A percentile compares a stretch with the other conserved stretches of the same genome.
Evolutionary conservation across 306 rosid species (phyloP).

Genomic region (Inga laurina): DNA sequence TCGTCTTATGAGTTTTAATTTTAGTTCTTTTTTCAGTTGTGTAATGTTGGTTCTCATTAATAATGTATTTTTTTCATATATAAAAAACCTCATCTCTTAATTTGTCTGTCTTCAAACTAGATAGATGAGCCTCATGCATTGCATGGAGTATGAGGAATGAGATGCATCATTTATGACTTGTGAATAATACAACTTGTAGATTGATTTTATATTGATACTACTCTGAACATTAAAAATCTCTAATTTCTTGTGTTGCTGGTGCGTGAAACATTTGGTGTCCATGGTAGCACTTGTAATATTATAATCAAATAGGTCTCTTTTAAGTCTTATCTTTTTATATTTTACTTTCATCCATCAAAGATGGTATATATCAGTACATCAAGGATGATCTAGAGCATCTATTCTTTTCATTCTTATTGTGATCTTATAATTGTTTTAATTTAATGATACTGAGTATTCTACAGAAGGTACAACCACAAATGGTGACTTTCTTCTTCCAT

Average conservation of each 20-base stretch:
- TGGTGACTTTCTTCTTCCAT: conserved; percentile 88
- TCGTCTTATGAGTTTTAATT: background rate
- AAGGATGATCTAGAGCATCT: conserved; percentile 9
- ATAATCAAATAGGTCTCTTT: background rate
- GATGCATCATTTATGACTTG: background rate
- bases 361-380: background rate
- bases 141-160: background rate
- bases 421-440: conserved; percentile 11
- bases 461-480: conserved; percentile 97
- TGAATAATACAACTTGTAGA: background rate
- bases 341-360: background rate
- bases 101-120: background rate
- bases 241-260: conserved; percentile 5
- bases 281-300: background rate
- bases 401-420: background rate
- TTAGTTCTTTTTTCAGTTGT: background rate
- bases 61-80: background rate
- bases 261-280: conserved; percentile 12
- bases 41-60: background rate
- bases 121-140: background rate
- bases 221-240: background rate
- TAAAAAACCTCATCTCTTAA: background rate
- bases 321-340: background rate
- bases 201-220: background rate
- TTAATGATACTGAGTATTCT: conserved; percentile 31